Percentiles rank a stretch among this genome's conserved stretches.
These are phyloP conservation scores for Cyberlindnera petersonii DNA, from an alignment of 805 yeast genomes.

Conservation along the genomic window DNA sequence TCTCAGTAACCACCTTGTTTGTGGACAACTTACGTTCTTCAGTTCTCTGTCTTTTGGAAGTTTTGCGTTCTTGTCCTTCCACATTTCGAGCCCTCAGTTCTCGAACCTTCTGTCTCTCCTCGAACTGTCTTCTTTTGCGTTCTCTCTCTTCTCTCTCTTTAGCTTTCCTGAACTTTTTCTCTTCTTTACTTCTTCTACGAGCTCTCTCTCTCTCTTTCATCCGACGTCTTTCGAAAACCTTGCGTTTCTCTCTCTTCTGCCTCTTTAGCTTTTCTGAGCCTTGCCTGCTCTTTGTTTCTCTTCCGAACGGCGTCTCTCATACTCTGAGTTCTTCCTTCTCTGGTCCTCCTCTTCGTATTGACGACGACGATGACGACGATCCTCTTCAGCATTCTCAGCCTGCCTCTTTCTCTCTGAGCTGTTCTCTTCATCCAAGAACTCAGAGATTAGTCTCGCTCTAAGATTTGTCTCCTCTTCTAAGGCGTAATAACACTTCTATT, in stretches of 20 bases:
- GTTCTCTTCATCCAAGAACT: not conserved
- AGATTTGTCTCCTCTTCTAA: conserved; percentile 4
- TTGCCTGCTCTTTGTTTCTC: too few species aligned
- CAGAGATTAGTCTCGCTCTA: conserved; percentile 2
- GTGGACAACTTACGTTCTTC: too few species aligned
- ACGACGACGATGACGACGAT: too few species aligned
- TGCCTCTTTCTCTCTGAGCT: conserved; percentile 1
- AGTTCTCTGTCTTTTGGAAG: too few species aligned
- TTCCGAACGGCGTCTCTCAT: conserved; percentile 1
- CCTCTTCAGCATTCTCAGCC: conserved; percentile 3
- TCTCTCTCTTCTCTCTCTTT: conserved; percentile 7
- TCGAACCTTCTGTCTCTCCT: conserved; percentile 10
- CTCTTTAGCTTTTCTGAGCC: not conserved
- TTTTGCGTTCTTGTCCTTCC: too few species aligned
- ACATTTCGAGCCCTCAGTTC: too few species aligned
- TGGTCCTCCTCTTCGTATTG: too few species aligned
- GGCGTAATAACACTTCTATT: conserved; percentile 8
- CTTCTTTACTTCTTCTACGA: conserved; percentile 4
- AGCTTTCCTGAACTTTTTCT: conserved; percentile 5
- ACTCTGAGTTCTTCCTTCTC: not conserved
- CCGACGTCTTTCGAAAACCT: too few species aligned
- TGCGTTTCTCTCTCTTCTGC: conserved; percentile 2
- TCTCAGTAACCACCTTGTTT: too few species aligned
- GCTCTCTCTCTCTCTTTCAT: too few species aligned
- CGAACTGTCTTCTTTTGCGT: conserved; percentile 1